Evolutionary conservation across 2,329 filamentous ascomycete species (phyloP).

Genomic region (Penicillium thymicola): DNA sequence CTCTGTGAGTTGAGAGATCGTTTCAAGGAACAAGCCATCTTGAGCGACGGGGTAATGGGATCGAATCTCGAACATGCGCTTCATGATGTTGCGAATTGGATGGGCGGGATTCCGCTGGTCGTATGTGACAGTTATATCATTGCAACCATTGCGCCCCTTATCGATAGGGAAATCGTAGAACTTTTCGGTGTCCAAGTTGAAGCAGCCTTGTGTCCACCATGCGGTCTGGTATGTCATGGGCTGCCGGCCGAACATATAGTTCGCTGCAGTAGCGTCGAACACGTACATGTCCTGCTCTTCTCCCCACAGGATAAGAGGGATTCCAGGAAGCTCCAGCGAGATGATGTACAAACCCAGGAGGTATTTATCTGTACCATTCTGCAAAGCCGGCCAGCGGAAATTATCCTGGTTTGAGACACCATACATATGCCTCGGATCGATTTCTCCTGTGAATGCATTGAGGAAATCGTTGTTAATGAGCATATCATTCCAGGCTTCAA

Average conservation of each 20-base stretch:
- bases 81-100: conserved; percentile 59
- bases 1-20: conserved; percentile 55
- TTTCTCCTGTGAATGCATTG: conserved; percentile 58
- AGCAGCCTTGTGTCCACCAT: conserved; percentile 64
- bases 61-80: conserved; percentile 60
- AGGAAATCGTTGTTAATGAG: conserved; percentile 57
- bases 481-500: conserved; percentile 55
- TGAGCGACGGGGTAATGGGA: conserved; percentile 57
- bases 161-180: conserved; percentile 59
- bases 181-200: conserved; percentile 54
- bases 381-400: conserved; percentile 60
- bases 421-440: conserved; percentile 63
- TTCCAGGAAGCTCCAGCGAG: conserved; percentile 58
- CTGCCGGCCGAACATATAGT: conserved; percentile 64
- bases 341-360: conserved; percentile 58
- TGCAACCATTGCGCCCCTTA: conserved; percentile 52
- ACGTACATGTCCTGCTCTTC: conserved; percentile 65
- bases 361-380: conserved; percentile 55
- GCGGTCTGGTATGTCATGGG: conserved; percentile 59
- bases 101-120: conserved; percentile 63
- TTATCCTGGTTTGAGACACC: conserved; percentile 65
- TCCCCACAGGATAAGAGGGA: conserved; percentile 60
- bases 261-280: conserved; percentile 60
- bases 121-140: conserved; percentile 54
- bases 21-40: conserved; percentile 54